phyloP scores from a whole-genome alignment of 345 rosid species.

The Eucalyptus tenuipes region DNA sequence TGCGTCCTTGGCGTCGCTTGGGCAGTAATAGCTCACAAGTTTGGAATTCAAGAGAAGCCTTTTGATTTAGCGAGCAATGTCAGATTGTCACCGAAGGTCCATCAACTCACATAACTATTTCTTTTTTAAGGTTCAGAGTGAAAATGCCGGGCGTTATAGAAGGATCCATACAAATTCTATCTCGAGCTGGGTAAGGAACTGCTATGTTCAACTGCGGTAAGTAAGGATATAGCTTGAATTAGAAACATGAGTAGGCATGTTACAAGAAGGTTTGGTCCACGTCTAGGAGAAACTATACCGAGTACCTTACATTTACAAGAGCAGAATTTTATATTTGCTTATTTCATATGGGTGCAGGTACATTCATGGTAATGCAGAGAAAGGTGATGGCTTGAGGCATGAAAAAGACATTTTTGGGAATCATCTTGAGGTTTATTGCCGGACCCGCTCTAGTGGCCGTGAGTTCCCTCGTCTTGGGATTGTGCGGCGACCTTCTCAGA shows the following conservation, averaged over 20 bases:
- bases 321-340: background rate
- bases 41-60: background rate
- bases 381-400: conserved; percentile 67
- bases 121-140: conserved; percentile 46
- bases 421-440: conserved; percentile 13
- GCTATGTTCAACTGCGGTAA: conserved; percentile 89
- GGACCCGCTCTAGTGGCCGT: conserved; percentile 26
- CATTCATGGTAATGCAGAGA: conserved; percentile 78
- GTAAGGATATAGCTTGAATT: background rate
- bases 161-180: conserved; percentile 63
- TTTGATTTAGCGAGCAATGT: background rate
- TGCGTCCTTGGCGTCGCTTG: conserved; percentile 25
- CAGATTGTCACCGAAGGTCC: background rate
- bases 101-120: background rate
- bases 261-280: background rate
- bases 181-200: conserved; percentile 77
- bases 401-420: conserved; percentile 18
- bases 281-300: background rate
- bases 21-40: conserved; percentile 24
- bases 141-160: conserved; percentile 71
- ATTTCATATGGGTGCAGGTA: conserved; percentile 26
- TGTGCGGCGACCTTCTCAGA: conserved; percentile 13
- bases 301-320: background rate
- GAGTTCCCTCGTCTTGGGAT: conserved; percentile 13
- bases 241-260: background rate